Conservation (phyloP, 169 alveolate species). For the Plasmodium vinckei region DNA sequence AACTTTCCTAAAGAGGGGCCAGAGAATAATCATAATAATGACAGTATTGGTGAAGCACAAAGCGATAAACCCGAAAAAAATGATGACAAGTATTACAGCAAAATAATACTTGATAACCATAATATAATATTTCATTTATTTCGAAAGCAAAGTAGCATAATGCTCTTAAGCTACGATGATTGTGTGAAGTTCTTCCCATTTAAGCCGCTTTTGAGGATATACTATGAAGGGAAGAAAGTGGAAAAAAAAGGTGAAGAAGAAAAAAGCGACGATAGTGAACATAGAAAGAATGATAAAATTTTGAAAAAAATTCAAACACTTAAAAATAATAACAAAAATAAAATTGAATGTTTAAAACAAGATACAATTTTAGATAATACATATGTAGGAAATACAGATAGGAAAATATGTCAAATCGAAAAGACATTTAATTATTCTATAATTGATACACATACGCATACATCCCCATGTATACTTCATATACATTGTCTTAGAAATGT, state of each 20-base stretch:
- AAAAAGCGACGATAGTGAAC: not conserved
- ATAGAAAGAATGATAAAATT: not conserved
- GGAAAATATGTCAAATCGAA: conserved; percentile 69
- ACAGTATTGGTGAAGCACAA: not conserved
- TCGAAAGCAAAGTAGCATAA: conserved; percentile 29
- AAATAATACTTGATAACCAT: conserved; percentile 67
- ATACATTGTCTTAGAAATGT: conserved; percentile 66
- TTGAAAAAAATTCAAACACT: conserved; percentile 6
- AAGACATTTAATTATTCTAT: conserved; percentile 65
- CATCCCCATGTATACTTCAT: conserved; percentile 71
- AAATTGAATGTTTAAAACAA: conserved; percentile 39
- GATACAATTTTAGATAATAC: conserved; percentile 45
- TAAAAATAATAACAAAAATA: not conserved
- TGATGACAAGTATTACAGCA: conserved; percentile 30
- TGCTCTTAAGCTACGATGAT: conserved; percentile 26
- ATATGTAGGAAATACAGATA: conserved; percentile 18
- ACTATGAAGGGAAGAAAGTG: conserved; percentile 9
- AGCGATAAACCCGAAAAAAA: not conserved
- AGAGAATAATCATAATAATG: not conserved
- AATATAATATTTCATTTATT: conserved; percentile 59
- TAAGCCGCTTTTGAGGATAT: conserved; percentile 28
- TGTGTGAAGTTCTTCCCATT: conserved; percentile 53
- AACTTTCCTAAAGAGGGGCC: conserved; percentile 2
- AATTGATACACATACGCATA: conserved; percentile 48
- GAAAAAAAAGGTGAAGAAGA: not conserved